phyloP scores from a whole-genome alignment of 2,329 filamentous ascomycete species.

The Dactylellina cionopaga region DNA sequence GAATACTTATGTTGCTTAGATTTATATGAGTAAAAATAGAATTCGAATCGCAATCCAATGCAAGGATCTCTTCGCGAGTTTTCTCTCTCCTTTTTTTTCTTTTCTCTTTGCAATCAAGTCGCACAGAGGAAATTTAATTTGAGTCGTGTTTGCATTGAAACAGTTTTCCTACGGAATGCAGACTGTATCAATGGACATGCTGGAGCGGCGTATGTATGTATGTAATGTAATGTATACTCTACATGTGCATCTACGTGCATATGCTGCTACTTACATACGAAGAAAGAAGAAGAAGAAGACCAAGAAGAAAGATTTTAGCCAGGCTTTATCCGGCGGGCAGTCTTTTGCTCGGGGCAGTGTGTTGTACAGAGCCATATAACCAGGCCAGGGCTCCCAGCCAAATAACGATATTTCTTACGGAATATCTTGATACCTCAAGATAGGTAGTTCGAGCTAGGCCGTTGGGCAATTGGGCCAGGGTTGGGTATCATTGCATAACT shows the following conservation, averaged over 20 bases:
- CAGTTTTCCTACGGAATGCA: background rate
- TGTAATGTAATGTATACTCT: too few species aligned
- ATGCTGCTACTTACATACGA: too few species aligned
- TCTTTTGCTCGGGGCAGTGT: background rate
- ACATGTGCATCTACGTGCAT: too few species aligned
- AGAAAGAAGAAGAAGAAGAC: too few species aligned
- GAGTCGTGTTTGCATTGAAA: too few species aligned
- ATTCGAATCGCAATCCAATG: conserved; percentile 13
- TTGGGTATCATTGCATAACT: conserved; percentile 33
- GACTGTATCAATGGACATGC: too few species aligned
- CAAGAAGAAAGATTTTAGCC: too few species aligned
- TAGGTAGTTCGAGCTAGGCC: too few species aligned
- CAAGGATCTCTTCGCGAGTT: conserved; percentile 13
- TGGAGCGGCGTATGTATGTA: too few species aligned
- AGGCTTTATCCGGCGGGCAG: conserved; percentile 22
- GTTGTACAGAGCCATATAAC: background rate
- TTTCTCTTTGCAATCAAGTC: conserved; percentile 8
- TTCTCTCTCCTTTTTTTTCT: background rate
- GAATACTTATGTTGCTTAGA: background rate
- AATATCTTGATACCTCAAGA: too few species aligned
- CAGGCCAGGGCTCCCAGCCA: background rate
- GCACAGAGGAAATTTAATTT: conserved; percentile 25
- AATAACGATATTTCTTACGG: background rate
- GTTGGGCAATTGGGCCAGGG: conserved; percentile 21
- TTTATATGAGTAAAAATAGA: conserved; percentile 44